phyloP scores from a whole-genome alignment of 345 rosid genomes.

The Camelina neglecta region DNA sequence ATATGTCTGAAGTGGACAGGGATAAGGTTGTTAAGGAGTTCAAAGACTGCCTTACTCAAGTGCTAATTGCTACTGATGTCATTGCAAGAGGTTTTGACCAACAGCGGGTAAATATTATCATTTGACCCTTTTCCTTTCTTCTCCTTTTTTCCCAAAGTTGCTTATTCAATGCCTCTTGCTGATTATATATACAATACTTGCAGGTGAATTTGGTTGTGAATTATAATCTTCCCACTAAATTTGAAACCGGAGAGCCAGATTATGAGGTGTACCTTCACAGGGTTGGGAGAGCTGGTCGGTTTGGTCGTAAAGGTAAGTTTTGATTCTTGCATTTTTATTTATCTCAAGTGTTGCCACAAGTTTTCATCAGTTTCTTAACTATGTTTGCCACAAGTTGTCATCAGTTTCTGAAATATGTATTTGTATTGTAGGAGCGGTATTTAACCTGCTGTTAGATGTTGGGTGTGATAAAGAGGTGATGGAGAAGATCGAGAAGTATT shows the following conservation, averaged over 20 bases:
- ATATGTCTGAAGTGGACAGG: conserved; percentile 60
- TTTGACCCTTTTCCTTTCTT: conserved; percentile 14
- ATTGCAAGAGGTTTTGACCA: conserved; percentile 97
- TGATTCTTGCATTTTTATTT: background rate
- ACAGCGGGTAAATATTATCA: conserved; percentile 61
- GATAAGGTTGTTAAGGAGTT: conserved; percentile 90
- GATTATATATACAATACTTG: conserved; percentile 28
- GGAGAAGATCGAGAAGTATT: conserved; percentile 78
- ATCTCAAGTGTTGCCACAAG: background rate
- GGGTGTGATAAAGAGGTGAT: conserved; percentile 52
- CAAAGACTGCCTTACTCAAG: conserved; percentile 81
- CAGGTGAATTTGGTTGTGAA: conserved; percentile 93
- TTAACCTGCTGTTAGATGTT: conserved; percentile 64
- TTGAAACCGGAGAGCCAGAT: conserved; percentile 64
- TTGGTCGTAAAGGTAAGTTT: conserved; percentile 82
- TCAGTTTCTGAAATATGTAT: background rate
- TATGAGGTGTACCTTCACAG: conserved; percentile 94
- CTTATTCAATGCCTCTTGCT: background rate
- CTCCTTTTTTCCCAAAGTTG: background rate
- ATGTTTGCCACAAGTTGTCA: background rate
- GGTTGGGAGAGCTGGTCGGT: conserved; percentile 96
- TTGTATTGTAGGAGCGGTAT: conserved; percentile 73
- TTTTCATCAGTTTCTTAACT: background rate
- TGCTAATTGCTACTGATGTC: conserved; percentile 87
- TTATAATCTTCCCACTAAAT: conserved; percentile 78